phyloP scores from a whole-genome alignment of 2,329 filamentous ascomycete species.

The Thyridium curvatum region DNA sequence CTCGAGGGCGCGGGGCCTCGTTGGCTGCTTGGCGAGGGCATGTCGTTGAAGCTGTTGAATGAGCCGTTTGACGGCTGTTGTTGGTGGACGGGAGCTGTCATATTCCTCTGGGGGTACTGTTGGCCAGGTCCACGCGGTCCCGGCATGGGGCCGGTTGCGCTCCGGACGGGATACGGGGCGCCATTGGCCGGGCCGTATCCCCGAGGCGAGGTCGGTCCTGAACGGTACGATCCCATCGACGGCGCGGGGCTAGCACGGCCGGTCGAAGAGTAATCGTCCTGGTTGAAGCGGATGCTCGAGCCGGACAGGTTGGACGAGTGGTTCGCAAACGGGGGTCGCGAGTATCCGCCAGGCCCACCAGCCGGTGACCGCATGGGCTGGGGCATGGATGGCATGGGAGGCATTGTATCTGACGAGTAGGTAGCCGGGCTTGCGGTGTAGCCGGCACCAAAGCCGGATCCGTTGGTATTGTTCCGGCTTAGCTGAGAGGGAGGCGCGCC shows the following conservation, averaged over 20 bases:
- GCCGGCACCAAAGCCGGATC: conserved; percentile 11
- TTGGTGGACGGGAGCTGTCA: conserved; percentile 23
- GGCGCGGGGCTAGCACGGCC: conserved; percentile 21
- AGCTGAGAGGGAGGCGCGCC: conserved; percentile 11
- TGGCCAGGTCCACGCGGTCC: conserved; percentile 10
- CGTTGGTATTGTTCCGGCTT: conserved; percentile 16
- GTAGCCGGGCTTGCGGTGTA: conserved; percentile 16
- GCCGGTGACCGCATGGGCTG: conserved; percentile 16
- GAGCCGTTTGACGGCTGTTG: conserved; percentile 8
- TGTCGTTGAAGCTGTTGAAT: conserved; percentile 11
- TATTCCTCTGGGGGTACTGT: conserved; percentile 20
- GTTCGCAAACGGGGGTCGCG: too few relatives aligned
- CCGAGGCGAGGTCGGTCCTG: conserved; percentile 12
- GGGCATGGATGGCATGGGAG: conserved; percentile 13
- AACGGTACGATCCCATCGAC: conserved; percentile 15
- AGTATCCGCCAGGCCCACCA: conserved; percentile 1
- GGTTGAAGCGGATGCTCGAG: conserved; percentile 1
- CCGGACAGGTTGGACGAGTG: conserved; percentile 1
- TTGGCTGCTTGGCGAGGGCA: conserved; percentile 4
- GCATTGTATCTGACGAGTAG: conserved; percentile 16
- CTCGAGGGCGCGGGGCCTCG: background rate
- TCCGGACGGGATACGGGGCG: conserved; percentile 14
- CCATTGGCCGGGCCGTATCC: conserved; percentile 10
- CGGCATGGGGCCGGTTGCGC: conserved; percentile 19
- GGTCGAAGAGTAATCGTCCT: conserved; percentile 11